Base-by-base conservation (phyloP, 805 yeast species). In the Saccharomyces kudriavzevii region DNA sequence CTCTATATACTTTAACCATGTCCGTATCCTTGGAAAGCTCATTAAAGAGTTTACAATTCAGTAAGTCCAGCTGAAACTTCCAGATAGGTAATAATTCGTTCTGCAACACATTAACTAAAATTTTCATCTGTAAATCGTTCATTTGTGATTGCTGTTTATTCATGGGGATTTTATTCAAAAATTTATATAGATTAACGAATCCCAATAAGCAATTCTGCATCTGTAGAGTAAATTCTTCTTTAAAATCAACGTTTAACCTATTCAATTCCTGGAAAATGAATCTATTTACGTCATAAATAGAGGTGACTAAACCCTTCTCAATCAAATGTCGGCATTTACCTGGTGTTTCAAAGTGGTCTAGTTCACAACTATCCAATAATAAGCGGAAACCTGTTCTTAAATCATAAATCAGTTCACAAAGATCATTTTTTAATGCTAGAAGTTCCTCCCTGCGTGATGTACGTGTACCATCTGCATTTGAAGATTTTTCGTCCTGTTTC, bases 171-270 rank as follows among this genome's bases (percentile, higher is more conserved):
- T 58, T 58, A 28, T 57, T 56, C 49, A 62, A 43, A 40, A 63
- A 65, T 28, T 58, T 60, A 48, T 57, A 55, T 8, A 64, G 49
- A 47, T 62, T 63, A 17, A 56, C 54, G 48, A 64, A 61, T 13
- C 69, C 69, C 43, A 59, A 50, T 28, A 59, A 47, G 43, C 67
- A 62, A 49, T 64, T 65, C 26, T 58, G 57, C 35, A 64, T 27
- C 30, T 60, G 66, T 24, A 53, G 20, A 4, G 49, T 9, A 17
- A 35, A 35, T 8, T 35, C 43, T 8, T 35, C 43, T 35, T 5
- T 35, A 17, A 35, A 35, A 35, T 35, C 43, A 8, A 35, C 24
- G 17, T 35, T 35, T n/a, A 48, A 20, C 17, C 24, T 20, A 9
- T 17, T 14, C 6, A 48, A 48, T 25, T 48, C 50, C n/a, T 17